Conservation (phyloP, 2,329 filamentous ascomycete genomes). For the Botrytis fabae region DNA sequence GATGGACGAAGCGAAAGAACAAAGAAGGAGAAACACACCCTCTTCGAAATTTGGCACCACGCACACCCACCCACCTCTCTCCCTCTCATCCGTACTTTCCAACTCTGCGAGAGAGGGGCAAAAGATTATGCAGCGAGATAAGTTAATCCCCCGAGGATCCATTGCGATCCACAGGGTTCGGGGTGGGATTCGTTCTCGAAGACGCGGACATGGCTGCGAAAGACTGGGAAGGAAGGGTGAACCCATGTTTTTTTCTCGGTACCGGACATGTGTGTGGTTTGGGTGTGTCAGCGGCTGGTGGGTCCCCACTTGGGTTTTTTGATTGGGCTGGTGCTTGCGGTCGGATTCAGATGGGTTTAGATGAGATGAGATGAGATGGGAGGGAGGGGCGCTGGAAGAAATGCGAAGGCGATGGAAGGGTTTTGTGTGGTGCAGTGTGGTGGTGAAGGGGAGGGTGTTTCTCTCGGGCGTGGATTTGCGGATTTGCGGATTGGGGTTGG, state of each 20-base stretch:
- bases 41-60: neutral
- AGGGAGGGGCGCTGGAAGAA: too few relatives aligned
- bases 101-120: neutral
- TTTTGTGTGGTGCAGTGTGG: too few relatives aligned
- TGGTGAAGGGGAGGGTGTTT: neutral
- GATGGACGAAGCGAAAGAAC: neutral
- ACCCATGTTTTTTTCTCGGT: neutral
- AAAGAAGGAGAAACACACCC: neutral
- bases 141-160: neutral
- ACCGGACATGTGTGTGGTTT: neutral
- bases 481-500: neutral
- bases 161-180: neutral
- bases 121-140: slow-evolving; percentile 8
- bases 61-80: too few relatives aligned
- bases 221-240: neutral
- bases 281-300: neutral
- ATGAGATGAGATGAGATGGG: neutral
- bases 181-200: neutral
- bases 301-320: neutral
- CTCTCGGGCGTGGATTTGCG: neutral
- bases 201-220: neutral
- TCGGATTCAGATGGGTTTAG: neutral
- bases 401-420: neutral
- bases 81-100: neutral
- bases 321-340: neutral